Conservation (phyloP, 495 filamentous ascomycete species). For the Neurospora sp. region DNA sequence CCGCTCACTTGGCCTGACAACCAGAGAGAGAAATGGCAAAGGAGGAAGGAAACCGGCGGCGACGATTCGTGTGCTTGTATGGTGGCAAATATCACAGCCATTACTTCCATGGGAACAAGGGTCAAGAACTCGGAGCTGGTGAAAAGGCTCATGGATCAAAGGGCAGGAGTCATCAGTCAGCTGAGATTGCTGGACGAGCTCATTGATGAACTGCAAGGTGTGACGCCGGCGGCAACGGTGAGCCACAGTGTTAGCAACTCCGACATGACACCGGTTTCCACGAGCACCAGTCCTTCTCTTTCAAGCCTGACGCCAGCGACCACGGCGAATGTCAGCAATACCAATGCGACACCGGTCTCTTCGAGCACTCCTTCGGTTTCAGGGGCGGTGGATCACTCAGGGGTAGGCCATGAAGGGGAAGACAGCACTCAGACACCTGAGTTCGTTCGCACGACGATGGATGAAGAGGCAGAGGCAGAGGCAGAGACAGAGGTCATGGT, state of each 20-base stretch:
- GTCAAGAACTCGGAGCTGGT: not conserved
- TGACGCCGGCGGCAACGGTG: not conserved
- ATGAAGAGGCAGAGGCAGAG: not conserved
- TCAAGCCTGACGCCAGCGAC: not conserved
- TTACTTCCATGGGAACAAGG: too few species aligned
- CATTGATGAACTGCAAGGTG: not conserved
- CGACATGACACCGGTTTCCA: not conserved
- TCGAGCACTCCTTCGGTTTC: not conserved
- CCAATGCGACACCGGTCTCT: not conserved
- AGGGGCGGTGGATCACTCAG: not conserved
- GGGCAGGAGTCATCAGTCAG: not conserved
- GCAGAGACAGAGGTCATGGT: too few species aligned
- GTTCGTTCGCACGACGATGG: not conserved
- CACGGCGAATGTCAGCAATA: not conserved
- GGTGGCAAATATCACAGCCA: not conserved
- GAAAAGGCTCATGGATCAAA: not conserved
- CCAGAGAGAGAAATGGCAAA: not conserved
- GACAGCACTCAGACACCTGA: not conserved
- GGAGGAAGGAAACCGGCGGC: not conserved
- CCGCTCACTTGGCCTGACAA: not conserved
- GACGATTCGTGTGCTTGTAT: not conserved
- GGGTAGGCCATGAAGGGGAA: not conserved
- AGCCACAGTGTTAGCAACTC: not conserved
- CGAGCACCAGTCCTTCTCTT: not conserved
- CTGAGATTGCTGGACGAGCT: not conserved